A percentile compares a stretch with the other conserved stretches of the same genome.
phyloP scores from a whole-genome alignment of 306 rosid species.

The Herpetospermum pedunculosum region DNA sequence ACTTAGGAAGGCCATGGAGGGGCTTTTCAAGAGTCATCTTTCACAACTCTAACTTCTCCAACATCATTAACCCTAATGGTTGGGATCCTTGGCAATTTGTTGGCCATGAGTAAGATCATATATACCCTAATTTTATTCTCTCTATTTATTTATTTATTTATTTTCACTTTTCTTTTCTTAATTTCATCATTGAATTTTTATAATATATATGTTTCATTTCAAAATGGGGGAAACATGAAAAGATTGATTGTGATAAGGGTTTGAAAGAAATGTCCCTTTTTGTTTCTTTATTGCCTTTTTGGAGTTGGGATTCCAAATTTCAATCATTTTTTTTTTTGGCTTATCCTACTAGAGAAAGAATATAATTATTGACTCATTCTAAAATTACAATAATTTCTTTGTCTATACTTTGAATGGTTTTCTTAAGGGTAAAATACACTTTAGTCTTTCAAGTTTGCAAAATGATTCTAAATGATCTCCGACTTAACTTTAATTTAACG shows the following conservation, averaged over 20 bases:
- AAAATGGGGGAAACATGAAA: background rate
- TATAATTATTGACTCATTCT: background rate
- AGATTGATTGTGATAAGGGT: background rate
- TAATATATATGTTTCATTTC: background rate
- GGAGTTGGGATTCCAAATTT: background rate
- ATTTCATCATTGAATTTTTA: background rate
- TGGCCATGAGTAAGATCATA: constrained; percentile 27
- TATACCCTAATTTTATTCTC: background rate
- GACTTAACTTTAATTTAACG: too few relatives aligned
- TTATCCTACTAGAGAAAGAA: background rate
- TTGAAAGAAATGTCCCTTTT: background rate
- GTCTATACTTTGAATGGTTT: too few relatives aligned
- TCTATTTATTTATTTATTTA: background rate
- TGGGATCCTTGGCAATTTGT: constrained; percentile 41
- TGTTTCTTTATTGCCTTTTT: background rate
- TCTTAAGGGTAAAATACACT: too few relatives aligned
- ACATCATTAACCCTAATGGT: constrained; percentile 36
- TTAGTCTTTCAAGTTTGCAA: too few relatives aligned
- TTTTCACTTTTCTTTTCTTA: background rate
- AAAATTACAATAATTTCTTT: too few relatives aligned
- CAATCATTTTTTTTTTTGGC: background rate
- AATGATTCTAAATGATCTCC: too few relatives aligned
- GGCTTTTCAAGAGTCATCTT: constrained; percentile 54
- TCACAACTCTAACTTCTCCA: constrained; percentile 32
- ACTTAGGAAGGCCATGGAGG: constrained; percentile 83